Percentiles rank a stretch among this genome's conserved stretches.
These are phyloP conservation scores for Dictyostelium firmibasis DNA, from an alignment of 78 protist species.

Conservation along the genomic window DNA sequence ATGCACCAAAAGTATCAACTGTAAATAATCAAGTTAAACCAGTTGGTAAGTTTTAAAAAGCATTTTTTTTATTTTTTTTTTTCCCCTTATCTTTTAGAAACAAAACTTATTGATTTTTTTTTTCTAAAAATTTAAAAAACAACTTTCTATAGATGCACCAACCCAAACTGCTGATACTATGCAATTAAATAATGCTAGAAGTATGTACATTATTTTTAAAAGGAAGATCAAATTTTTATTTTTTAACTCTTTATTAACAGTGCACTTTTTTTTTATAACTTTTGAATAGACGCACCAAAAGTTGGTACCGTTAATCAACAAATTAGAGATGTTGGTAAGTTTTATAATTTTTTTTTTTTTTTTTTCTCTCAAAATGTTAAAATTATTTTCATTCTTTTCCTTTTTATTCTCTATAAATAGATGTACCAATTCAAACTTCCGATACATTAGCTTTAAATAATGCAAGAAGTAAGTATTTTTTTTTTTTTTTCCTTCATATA, in stretches of 20 bases:
- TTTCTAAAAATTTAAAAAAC: neutral
- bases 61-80: neutral
- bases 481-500: neutral
- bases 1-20: slow-evolving; percentile 23
- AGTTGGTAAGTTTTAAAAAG: neutral
- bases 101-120: neutral
- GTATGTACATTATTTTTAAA: neutral
- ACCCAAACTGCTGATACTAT: slow-evolving; percentile 59
- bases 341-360: no score
- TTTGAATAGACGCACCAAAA: slow-evolving; percentile 7
- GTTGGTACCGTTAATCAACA: neutral
- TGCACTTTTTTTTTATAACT: no score
- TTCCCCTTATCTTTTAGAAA: neutral
- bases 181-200: slow-evolving; percentile 46
- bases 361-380: no score
- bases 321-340: neutral
- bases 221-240: no score
- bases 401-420: neutral
- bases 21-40: slow-evolving; percentile 56
- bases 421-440: slow-evolving; percentile 12
- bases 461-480: slow-evolving; percentile 27
- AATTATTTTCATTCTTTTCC: no score
- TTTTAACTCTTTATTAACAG: neutral
- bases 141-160: slow-evolving; percentile 2
- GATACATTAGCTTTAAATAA: slow-evolving; percentile 44